A percentile compares a stretch with the other conserved stretches of the same genome.
phyloP scores from a whole-genome alignment of 768 basidiomycete genomes.

The Agaricus blazei region DNA sequence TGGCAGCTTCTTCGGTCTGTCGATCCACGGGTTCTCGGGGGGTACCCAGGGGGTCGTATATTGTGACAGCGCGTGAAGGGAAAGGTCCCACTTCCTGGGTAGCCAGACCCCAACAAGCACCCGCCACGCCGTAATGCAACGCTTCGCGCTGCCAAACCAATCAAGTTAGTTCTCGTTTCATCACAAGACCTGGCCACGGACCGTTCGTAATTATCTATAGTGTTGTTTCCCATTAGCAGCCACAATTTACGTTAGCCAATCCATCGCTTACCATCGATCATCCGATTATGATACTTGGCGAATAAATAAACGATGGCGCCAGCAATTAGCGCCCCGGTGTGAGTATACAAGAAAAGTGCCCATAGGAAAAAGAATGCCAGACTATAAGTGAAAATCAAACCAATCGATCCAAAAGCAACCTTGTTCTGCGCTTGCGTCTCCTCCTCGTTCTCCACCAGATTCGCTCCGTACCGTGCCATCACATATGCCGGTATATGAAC shows the following conservation, averaged over 20 bases:
- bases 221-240: not conserved
- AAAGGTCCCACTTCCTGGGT: constrained; percentile 78
- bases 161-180: not conserved
- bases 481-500: constrained; percentile 83
- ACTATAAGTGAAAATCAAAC: constrained; percentile 73
- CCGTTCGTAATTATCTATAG: constrained; percentile 72
- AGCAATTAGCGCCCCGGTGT: constrained; percentile 69
- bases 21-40: constrained; percentile 69
- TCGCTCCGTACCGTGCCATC: constrained; percentile 71
- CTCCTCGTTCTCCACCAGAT: constrained; percentile 78
- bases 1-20: constrained; percentile 32
- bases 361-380: constrained; percentile 82
- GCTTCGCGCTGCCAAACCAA: constrained; percentile 62
- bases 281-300: constrained; percentile 77
- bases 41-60: constrained; percentile 67
- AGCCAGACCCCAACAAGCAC: constrained; percentile 95
- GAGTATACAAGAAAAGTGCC: constrained; percentile 75
- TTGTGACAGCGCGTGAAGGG: constrained; percentile 64
- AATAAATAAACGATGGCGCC: constrained; percentile 68
- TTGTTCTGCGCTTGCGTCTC: constrained; percentile 98
- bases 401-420: constrained; percentile 79
- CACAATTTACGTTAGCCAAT: constrained; percentile 5
- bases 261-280: constrained; percentile 71
- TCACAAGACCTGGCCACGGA: constrained; percentile 28
- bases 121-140: constrained; percentile 90